Base-by-base conservation (phyloP, 331 rosid species). In the Cydonia oblonga region DNA sequence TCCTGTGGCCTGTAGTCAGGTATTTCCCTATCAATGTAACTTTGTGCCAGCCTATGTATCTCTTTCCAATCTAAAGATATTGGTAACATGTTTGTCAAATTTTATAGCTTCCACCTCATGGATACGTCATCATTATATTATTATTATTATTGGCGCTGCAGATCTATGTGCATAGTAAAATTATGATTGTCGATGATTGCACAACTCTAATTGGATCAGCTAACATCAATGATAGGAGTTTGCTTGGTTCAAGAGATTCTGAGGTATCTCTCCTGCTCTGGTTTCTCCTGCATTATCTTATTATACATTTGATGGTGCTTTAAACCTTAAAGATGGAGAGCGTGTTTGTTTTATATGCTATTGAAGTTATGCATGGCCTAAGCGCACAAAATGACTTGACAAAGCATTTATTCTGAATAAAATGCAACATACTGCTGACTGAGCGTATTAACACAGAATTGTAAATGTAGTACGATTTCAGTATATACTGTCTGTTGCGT, bases 131-230 rank as follows among this genome's bases (percentile, higher is more conserved):
- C 42, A 26, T 65, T 70, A 35, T 71, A 19, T 29, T 62, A 49
- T 61, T 71, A 19, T 29, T 62, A 49, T 61, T 29, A 57, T 68
- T 67, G 74, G 65, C 67, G 13, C 59, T 75, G 84, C 86, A 95
- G 99, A 88, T 95, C 63, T 95, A 95, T 66, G 99, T 95, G 76
- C 99, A 95, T 80, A 91, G 99, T 84, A 91, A 95, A 90, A 83
- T 95, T 81, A 87, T 95, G 97, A 91, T 95, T 66, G 40, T 90
- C 23, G 99, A 95, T 77, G 99, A 95, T 70, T 84, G 90, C 71
- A 79, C 81, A 24, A 79, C 89, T 74, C 76, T 95, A 78, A 90
- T 95, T 81, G 97, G 99, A 75, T 95, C 97, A 54, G 99, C 99
- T 83, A 95, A 95, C 79, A 95, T 95, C 78, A 95, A 95, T 69